phyloP scores from a whole-genome alignment of 2,329 filamentous ascomycete genomes.

The Pezicula radicicola region DNA sequence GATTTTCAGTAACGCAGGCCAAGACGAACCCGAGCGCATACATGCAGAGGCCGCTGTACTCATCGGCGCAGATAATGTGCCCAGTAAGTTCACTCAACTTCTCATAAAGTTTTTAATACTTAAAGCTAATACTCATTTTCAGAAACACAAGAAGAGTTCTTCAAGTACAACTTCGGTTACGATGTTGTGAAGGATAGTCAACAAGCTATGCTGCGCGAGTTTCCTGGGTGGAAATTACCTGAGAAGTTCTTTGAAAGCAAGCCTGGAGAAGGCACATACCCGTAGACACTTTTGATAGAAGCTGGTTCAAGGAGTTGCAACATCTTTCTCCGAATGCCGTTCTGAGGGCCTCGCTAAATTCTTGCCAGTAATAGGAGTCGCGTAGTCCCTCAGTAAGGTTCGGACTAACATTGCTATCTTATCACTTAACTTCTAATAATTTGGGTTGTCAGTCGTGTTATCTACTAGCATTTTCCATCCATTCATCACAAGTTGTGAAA shows the following conservation, averaged over 20 bases:
- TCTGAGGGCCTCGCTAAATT: no score
- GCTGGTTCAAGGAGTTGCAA: no score
- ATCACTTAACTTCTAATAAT: no score
- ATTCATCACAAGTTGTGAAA: no score
- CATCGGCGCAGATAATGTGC: conserved; percentile 26
- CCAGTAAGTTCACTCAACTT: conserved; percentile 21
- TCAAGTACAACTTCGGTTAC: conserved; percentile 25
- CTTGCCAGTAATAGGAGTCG: no score
- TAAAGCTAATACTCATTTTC: not conserved
- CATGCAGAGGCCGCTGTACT: conserved; percentile 23
- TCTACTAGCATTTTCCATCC: no score
- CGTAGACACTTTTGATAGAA: not conserved
- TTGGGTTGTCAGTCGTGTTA: no score
- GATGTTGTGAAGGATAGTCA: conserved; percentile 20
- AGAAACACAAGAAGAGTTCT: conserved; percentile 24
- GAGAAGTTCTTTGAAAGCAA: conserved; percentile 14
- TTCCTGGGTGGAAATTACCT: conserved; percentile 14
- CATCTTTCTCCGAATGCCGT: no score
- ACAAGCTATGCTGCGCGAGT: conserved; percentile 4
- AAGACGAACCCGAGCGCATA: conserved; percentile 27
- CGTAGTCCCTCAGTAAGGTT: no score
- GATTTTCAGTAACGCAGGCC: conserved; percentile 35
- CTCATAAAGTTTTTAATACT: not conserved
- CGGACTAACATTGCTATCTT: no score
- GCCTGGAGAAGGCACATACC: conserved; percentile 14